Conservation (phyloP, 352 stramenopile genomes). For the Thalassiosira exigua region DNA sequence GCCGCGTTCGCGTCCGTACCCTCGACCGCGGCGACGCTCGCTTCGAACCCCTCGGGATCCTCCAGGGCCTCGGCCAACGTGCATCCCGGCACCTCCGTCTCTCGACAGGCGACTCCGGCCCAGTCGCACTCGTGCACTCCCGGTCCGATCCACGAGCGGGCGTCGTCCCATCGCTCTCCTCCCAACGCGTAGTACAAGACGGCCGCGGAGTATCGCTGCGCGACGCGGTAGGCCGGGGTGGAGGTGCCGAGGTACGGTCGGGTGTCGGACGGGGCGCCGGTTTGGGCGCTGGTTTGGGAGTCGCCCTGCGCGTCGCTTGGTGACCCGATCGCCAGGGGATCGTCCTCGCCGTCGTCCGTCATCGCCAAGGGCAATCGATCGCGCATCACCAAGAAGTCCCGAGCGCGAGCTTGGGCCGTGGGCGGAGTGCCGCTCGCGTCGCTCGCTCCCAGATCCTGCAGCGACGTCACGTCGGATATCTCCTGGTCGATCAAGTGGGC, state of each 20-base stretch:
- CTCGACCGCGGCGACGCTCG: conserved; percentile 27
- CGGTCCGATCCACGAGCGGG: conserved; percentile 39
- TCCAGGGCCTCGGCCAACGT: conserved; percentile 27
- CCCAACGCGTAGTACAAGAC: conserved; percentile 57
- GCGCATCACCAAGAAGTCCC: conserved; percentile 42
- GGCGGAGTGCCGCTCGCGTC: neutral
- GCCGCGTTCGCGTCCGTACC: neutral
- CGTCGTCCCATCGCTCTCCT: conserved; percentile 33
- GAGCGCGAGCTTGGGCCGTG: conserved; percentile 35
- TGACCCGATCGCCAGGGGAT: neutral
- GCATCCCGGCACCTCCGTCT: conserved; percentile 36
- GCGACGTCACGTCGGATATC: conserved; percentile 37
- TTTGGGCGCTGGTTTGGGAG: neutral
- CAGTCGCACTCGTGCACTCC: conserved; percentile 58
- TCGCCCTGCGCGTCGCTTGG: neutral
- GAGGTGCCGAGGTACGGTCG: conserved; percentile 31
- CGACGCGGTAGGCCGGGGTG: conserved; percentile 48
- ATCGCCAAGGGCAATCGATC: conserved; percentile 33
- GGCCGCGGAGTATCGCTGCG: conserved; percentile 47
- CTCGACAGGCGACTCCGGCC: conserved; percentile 41
- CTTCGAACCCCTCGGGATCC: conserved; percentile 21
- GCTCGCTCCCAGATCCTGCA: conserved; percentile 8
- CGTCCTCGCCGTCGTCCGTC: conserved; percentile 36
- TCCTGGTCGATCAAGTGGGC: conserved; percentile 43
- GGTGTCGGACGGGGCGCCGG: neutral